Percentiles rank a stretch among this genome's conserved stretches.
phyloP scores from a whole-genome alignment of 345 rosid genomes.

The Eucalyptus polyanthemos region DNA sequence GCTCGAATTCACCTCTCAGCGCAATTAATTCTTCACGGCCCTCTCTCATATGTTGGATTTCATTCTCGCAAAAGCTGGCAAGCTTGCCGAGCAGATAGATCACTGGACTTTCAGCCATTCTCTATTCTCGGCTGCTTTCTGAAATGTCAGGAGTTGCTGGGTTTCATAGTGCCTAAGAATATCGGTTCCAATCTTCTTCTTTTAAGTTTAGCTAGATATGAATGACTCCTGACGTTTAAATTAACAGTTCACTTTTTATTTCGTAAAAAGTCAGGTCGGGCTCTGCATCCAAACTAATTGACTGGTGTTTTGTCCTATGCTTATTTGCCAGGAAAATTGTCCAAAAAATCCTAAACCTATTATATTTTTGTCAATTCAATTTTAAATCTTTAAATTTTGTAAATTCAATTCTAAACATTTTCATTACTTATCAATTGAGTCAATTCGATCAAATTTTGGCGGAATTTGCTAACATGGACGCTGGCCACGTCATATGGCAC shows the following conservation, averaged over 20 bases:
- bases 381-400: too few relatives aligned
- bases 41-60: background rate
- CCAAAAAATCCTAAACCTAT: rapidly evolving
- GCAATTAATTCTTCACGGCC: background rate
- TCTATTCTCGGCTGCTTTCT: background rate
- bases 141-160: background rate
- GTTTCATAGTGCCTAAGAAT: background rate
- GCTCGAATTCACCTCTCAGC: conserved; percentile 9
- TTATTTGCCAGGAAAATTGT: background rate
- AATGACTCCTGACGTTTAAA: background rate
- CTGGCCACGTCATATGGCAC: too few relatives aligned
- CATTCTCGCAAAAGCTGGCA: background rate
- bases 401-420: too few relatives aligned
- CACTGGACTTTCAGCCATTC: background rate
- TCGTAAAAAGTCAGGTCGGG: background rate
- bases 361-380: rapidly evolving
- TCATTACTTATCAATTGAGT: background rate
- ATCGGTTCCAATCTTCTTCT: background rate
- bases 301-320: background rate
- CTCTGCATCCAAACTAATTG: background rate
- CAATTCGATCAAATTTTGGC: rapidly evolving
- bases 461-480: too few relatives aligned
- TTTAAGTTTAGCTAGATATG: background rate
- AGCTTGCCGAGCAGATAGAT: background rate
- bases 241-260: background rate